Base-by-base conservation (phyloP, 1,284 basidiomycete genomes). In the Trichosporon inkin region DNA sequence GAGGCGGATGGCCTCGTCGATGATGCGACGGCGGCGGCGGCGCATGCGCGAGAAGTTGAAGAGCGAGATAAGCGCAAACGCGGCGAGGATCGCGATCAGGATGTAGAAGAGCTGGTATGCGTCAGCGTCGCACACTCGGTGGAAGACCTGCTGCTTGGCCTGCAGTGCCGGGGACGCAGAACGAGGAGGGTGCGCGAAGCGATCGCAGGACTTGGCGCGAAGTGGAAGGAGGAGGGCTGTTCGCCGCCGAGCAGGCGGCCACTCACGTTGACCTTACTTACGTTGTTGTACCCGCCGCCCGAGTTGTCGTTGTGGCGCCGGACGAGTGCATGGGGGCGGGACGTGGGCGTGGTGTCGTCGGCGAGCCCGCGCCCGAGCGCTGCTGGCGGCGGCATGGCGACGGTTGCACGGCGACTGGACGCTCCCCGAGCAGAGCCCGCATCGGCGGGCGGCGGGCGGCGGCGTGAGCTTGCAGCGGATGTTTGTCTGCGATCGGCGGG, bases 101-200 rank as follows among this genome's bases (percentile, higher is more conserved):
- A 77, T 77, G 65, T 77, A 77, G 64, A 77, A 77, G 2, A 77
- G 67, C 70, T 68, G 66, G 38, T 37, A n/a, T 37, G 53, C 47
- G 53, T 53, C 51, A 53, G 51, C 41, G 40, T 10, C 16, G n/a
- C 13, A 7, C 13, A 36, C 35, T 36, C 35, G 35, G 7, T 36
- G 13, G 8, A 8, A 32, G 28, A 8, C 28, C 28, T 32, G 28
- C 28, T 32, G 28, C 28, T 32, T 8, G 28, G 28, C 28, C 28
- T n/a, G n/a, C n/a, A n/a, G n/a, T n/a, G n/a, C n/a, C n/a, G 28
- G 28, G 4, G 28, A 32, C 28, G 28, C 28, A 8, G 28, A 32
- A 32, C 8, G 28, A 32, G 28, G 28, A 8, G 5, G 28, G 28
- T n/a, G n/a, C n/a, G n/a, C n/a, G n/a, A n/a, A n/a, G n/a, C n/a